These are phyloP conservation scores for Euphorbia peplus DNA, from an alignment of 345 rosid species.

Conservation along the genomic window DNA sequence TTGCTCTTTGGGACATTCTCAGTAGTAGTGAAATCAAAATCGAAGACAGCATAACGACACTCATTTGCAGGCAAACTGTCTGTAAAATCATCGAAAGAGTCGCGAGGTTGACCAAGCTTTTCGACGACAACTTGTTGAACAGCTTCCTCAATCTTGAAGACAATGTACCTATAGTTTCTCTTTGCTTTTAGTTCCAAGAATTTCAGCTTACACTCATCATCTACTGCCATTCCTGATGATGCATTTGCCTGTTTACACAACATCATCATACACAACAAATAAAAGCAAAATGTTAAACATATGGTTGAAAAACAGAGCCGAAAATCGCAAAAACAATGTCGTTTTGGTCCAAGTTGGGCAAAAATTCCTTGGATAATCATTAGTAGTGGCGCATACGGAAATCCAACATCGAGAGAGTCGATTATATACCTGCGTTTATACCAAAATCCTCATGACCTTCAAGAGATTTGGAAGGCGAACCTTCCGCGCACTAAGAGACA, in stretches of 20 bases:
- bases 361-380: too few relatives aligned
- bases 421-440: too few relatives aligned
- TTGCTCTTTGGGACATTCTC: slow-evolving; percentile 30
- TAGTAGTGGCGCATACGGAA: too few relatives aligned
- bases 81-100: slow-evolving; percentile 18
- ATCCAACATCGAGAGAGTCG: too few relatives aligned
- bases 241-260: slow-evolving; percentile 22
- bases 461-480: too few relatives aligned
- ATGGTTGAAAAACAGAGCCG: too few relatives aligned
- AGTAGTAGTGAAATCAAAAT: slow-evolving; percentile 28
- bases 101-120: slow-evolving; percentile 13
- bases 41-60: slow-evolving; percentile 32
- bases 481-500: too few relatives aligned
- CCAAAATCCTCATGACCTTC: too few relatives aligned
- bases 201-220: slow-evolving; percentile 28
- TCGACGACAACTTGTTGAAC: slow-evolving; percentile 24
- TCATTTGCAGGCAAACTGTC: slow-evolving; percentile 26
- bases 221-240: slow-evolving; percentile 27
- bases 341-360: too few relatives aligned
- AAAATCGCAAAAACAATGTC: too few relatives aligned
- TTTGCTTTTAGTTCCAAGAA: slow-evolving; percentile 27
- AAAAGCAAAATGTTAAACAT: too few relatives aligned
- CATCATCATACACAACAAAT: too few relatives aligned
- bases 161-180: slow-evolving; percentile 27
- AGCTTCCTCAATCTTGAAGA: slow-evolving; percentile 27